Evolutionary conservation across 345 rosid genomes (phyloP), one percentile per base, ranked within the genome.

Genomic region (Brassica incana): DNA sequence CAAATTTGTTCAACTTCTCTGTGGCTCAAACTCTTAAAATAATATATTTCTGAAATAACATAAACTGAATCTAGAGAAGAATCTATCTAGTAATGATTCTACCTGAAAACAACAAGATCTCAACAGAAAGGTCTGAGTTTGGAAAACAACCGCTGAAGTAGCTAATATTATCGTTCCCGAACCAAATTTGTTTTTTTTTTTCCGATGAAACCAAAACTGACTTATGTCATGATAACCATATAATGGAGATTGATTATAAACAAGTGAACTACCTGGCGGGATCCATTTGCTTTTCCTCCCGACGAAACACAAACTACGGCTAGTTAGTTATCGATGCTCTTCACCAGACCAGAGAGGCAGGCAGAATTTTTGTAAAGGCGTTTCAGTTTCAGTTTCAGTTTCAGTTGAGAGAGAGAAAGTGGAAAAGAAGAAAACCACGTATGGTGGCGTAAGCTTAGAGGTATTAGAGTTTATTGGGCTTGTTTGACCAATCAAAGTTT

Each of bases 251-350:
- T n/a, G 15, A 48, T 62, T 10, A 29, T 50, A 23, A 18, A 32
- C 23, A 20, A 73, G 43, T 45, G 25, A 30, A 52, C 10, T 80
- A 80, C 83, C 79, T 75, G 76, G 64, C 79, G 76, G 79, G 83
- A 75, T 80, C 83, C 83, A 80, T 80, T 63, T 67, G 62, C 43
- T 27, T 27, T 23, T 68, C 71, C 7, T 3, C 61, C 78, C 63
- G 60, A 63, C 45, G 69, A 33, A 73, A 58, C 74, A 59, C 67
- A 78, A 43, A 67, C 68, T n/a, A 73, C 11, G 64, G 64, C 64
- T 30, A 67, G 35, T 67, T 58, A 43, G 23, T 20, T 20, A 20
- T 18, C 48, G 63, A 36, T 56, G 58, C 11, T 75, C 78, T 33
- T 2, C 43, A 8, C 12, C 10, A 18, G 29, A 58, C 56, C 65